Evolutionary conservation across 352 stramenopile genomes (phyloP), one percentile per base, ranked within the genome.

Genomic region (Globisporangium cystogenes): DNA sequence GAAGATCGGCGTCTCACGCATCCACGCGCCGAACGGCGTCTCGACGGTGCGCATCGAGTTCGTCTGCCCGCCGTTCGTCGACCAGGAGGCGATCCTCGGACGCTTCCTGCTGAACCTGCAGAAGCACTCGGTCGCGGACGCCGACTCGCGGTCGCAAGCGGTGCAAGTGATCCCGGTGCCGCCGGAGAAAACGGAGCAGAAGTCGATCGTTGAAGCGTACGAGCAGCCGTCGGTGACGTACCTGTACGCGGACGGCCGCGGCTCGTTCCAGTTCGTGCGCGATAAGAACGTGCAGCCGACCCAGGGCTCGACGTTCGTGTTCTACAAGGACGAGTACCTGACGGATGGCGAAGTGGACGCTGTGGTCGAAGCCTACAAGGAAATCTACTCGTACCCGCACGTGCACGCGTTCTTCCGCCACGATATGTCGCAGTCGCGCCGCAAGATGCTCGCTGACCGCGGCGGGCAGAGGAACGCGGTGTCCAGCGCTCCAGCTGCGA

Each of bases 291-390:
- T 72, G 51, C 65, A 77, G 14, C 61, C 59, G 18, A 62, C 72
- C 57, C 52, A 50, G 4, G 62, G 67, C 29, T 64, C 71, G 51
- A 70, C 69, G 21, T 95, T 95, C 50, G 74, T 95, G 24, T 89
- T 93, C 31, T 95, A 90, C 63, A 95, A 92, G 56, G 84, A 95
- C 48, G 77, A 92, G n/a, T 82, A 65, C 24, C 45, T 95, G 15
- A 88, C 78, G 18, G 58, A 76, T 48, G 55, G 48, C 24, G 84
- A 95, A 56, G 71, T 93, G 26, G 67, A 88, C 41, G 84, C 84
- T 12, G 64, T 95, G 47, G 80, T 92, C n/a, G 68, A 60, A 18
- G 84, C 84, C 15, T 95, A 95, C 74, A 90, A 91, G 48, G 82
- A 90, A 31, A 76, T 93, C 37, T 93, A 88, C 48, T 90, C 82